Conservation (phyloP, 2,329 filamentous ascomycete genomes). For the Xylaria sp. region DNA sequence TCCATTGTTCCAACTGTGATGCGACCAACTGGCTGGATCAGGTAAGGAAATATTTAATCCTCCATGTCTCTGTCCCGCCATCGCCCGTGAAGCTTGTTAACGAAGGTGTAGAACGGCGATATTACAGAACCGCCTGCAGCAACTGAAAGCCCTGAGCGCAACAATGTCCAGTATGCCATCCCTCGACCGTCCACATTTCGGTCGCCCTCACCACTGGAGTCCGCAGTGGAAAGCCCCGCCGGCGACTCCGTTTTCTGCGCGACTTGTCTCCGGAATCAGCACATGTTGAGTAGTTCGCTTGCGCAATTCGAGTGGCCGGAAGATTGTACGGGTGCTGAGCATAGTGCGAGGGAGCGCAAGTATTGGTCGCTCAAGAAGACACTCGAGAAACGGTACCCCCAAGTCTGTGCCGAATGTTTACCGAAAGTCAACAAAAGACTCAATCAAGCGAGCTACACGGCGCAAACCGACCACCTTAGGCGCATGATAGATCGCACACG, state of each 20-base stretch:
- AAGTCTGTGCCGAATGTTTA: constrained; percentile 83
- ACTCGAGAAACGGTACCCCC: constrained; percentile 84
- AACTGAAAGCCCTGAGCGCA: constrained; percentile 54
- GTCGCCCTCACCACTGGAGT: constrained; percentile 38
- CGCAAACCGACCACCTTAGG: constrained; percentile 80
- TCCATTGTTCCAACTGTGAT: constrained; percentile 79
- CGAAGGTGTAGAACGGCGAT: constrained; percentile 70
- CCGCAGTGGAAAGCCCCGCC: constrained; percentile 42
- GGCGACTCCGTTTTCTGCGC: constrained; percentile 65
- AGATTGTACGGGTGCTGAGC: constrained; percentile 69
- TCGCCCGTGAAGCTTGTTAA: constrained; percentile 27
- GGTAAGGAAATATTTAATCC: constrained; percentile 53
- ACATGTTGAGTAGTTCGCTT: constrained; percentile 75
- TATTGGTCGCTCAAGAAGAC: constrained; percentile 73
- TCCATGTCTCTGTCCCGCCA: constrained; percentile 8
- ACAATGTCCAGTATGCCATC: constrained; percentile 54
- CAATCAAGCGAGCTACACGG: constrained; percentile 74
- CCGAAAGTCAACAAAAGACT: constrained; percentile 74
- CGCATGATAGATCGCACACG: constrained; percentile 73
- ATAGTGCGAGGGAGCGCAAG: constrained; percentile 68
- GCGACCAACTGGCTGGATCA: constrained; percentile 89
- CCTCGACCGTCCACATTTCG: constrained; percentile 44
- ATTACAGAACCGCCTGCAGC: constrained; percentile 83
- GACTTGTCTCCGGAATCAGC: constrained; percentile 87
- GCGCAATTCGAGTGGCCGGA: constrained; percentile 79